A percentile compares a stretch with the other conserved stretches of the same genome.
phyloP scores from a whole-genome alignment of 2,329 filamentous ascomycete species.

The Ilyonectria mors-panacis region DNA sequence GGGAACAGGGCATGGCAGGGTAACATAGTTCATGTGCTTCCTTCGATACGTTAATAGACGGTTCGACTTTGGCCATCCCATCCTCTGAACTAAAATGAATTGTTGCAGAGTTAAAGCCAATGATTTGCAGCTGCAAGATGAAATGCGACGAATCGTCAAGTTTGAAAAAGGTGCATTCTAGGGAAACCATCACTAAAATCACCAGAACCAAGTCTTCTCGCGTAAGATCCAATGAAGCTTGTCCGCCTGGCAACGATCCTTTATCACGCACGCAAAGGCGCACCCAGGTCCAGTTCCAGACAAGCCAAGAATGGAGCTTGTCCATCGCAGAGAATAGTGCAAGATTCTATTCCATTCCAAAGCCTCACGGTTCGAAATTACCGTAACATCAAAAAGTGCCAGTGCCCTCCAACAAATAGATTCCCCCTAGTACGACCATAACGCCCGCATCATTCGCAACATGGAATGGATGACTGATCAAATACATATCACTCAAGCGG shows the following conservation, averaged over 20 bases:
- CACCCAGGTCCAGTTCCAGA: not conserved
- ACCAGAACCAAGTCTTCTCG: constrained; percentile 18
- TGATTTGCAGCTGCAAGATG: not conserved
- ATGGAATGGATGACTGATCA: constrained; percentile 38
- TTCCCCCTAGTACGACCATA: constrained; percentile 52
- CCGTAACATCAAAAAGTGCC: constrained; percentile 46
- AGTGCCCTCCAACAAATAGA: constrained; percentile 45
- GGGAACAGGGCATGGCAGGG: no score
- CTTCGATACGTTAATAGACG: not conserved
- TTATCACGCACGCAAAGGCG: not conserved
- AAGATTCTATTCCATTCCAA: constrained; percentile 44
- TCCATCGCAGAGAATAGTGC: constrained; percentile 34
- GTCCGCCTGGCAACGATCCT: constrained; percentile 4
- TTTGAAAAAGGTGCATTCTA: constrained; percentile 17
- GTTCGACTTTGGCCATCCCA: not conserved
- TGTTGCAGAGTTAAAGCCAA: not conserved
- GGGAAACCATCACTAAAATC: constrained; percentile 8
- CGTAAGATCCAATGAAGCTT: constrained; percentile 21
- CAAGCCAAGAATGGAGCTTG: constrained; percentile 19
- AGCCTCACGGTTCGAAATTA: constrained; percentile 38
- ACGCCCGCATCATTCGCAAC: constrained; percentile 54
- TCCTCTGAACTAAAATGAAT: not conserved
- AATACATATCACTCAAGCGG: constrained; percentile 43
- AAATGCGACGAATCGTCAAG: not conserved
- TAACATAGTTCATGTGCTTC: not conserved